Evolutionary conservation across 129 eudicot species (phyloP).

Genomic region (Sambucus nigra): DNA sequence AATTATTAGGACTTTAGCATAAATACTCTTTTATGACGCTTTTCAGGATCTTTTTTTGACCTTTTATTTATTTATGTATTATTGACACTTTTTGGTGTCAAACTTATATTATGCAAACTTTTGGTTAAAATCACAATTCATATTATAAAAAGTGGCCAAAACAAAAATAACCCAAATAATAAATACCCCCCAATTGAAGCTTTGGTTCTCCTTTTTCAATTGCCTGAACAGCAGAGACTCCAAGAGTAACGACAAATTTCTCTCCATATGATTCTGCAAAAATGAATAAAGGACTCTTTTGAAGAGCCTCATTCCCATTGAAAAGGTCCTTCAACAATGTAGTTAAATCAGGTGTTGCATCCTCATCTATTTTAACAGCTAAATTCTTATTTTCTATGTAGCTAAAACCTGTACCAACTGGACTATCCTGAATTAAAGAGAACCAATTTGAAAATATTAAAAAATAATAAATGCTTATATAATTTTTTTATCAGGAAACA

Average conservation of each 20-base stretch:
- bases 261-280: slow-evolving; percentile 56
- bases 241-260: slow-evolving; percentile 43
- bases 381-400: slow-evolving; percentile 35
- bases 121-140: neutral
- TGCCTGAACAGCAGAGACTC: slow-evolving; percentile 23
- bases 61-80: too few species aligned
- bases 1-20: too few species aligned
- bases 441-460: neutral
- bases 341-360: slow-evolving; percentile 41
- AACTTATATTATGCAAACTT: too few species aligned
- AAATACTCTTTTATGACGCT: too few species aligned
- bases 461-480: neutral
- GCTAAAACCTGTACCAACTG: slow-evolving; percentile 61
- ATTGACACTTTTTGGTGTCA: too few species aligned
- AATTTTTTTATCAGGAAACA: too few species aligned
- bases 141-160: neutral
- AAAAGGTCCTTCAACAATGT: slow-evolving; percentile 28
- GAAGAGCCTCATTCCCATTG: slow-evolving; percentile 22
- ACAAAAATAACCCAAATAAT: neutral
- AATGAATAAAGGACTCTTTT: slow-evolving; percentile 31
- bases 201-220: slow-evolving; percentile 23
- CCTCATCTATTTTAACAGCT: slow-evolving; percentile 42
- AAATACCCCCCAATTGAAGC: slow-evolving; percentile 31
- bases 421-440: slow-evolving; percentile 38
- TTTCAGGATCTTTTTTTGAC: too few species aligned